These are phyloP conservation scores for Galerina sulciceps DNA, from an alignment of 768 basidiomycete genomes.

Conservation along the genomic window DNA sequence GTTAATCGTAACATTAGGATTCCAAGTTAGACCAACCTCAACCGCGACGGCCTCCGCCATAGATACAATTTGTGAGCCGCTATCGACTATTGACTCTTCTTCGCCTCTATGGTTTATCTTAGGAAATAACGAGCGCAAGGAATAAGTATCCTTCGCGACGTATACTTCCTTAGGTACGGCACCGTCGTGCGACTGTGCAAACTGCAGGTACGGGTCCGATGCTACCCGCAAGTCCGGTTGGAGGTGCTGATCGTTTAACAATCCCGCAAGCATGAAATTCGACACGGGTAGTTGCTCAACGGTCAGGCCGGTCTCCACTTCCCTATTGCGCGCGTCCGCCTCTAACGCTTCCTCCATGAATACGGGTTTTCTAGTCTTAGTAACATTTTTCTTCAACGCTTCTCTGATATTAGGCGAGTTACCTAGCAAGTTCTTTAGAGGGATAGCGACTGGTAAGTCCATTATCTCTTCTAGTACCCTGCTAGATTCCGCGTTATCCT, in stretches of 20 bases:
- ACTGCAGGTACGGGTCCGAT: not conserved
- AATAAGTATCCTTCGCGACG: slow-evolving; percentile 22
- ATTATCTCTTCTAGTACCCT: not conserved
- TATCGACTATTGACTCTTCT: slow-evolving; percentile 24
- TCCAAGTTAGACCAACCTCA: slow-evolving; percentile 17
- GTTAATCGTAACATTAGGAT: slow-evolving; percentile 22
- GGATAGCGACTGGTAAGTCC: not conserved
- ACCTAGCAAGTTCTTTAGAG: not conserved
- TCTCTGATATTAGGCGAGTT: not conserved
- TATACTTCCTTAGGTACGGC: not conserved
- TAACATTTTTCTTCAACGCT: not conserved
- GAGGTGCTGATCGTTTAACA: not conserved
- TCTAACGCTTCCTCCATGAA: not conserved
- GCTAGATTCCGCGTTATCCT: not conserved
- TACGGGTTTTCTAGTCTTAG: not conserved
- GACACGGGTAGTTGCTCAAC: not conserved
- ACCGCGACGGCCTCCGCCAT: slow-evolving; percentile 26
- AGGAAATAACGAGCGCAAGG: slow-evolving; percentile 17
- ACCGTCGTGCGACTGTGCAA: too few species aligned
- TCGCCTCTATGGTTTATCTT: slow-evolving; percentile 14
- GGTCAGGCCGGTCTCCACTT: not conserved
- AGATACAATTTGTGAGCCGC: slow-evolving; percentile 30
- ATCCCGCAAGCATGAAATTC: not conserved
- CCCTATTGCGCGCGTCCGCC: not conserved
- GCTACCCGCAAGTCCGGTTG: not conserved